phyloP scores from a whole-genome alignment of 345 rosid genomes.

The Ceriops decandra region DNA sequence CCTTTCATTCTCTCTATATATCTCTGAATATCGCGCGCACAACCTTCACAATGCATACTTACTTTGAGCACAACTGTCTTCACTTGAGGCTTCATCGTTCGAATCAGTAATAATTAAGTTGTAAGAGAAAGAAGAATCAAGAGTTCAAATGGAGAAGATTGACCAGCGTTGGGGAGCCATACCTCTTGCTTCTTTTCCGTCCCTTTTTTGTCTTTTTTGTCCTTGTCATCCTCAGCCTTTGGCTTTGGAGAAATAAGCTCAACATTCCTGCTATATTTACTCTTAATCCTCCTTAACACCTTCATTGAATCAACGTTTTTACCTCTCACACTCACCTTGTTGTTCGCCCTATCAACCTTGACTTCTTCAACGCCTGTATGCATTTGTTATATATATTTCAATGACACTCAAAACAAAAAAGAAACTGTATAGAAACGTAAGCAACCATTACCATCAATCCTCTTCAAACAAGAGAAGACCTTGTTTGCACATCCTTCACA shows the following conservation, averaged over 20 bases:
- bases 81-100: slow-evolving; percentile 28
- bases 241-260: slow-evolving; percentile 53
- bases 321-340: slow-evolving; percentile 48
- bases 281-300: slow-evolving; percentile 45
- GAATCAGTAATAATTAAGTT: background rate
- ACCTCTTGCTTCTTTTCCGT: slow-evolving; percentile 37
- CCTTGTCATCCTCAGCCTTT: slow-evolving; percentile 12
- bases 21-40: slow-evolving; percentile 50
- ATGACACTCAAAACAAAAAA: background rate
- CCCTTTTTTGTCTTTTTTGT: slow-evolving; percentile 18
- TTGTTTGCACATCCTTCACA: slow-evolving; percentile 25
- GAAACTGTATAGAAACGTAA: background rate
- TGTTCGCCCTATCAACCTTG: slow-evolving; percentile 27
- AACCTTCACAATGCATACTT: slow-evolving; percentile 67
- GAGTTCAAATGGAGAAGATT: background rate
- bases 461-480: slow-evolving; percentile 10
- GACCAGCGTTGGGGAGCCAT: background rate
- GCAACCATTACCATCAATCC: slow-evolving; percentile 14
- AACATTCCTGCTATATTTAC: slow-evolving; percentile 45
- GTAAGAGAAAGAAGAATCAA: background rate
- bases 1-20: slow-evolving; percentile 50
- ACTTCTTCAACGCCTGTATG: slow-evolving; percentile 52
- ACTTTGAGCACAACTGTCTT: slow-evolving; percentile 41
- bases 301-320: slow-evolving; percentile 43
- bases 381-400: slow-evolving; percentile 2